Evolutionary conservation across 169 alveolate species (phyloP).

Genomic region (Cyclospora cayetanensis): DNA sequence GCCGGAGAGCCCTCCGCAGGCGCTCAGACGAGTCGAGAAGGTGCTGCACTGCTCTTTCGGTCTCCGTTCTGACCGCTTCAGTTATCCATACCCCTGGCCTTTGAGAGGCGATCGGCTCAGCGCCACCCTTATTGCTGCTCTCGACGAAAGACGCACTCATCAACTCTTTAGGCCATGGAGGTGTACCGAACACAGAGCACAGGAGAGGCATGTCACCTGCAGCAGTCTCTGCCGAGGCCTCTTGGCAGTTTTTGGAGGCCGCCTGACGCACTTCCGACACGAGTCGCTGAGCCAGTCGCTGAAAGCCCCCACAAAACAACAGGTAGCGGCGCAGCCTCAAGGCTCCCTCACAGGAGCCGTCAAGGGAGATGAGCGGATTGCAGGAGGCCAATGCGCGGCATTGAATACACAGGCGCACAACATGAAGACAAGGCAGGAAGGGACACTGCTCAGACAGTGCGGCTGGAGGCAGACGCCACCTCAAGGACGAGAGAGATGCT

Average conservation of each 20-base stretch:
- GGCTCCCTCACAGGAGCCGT: too few species aligned
- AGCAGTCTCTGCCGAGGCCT: not conserved
- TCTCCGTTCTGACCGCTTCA: not conserved
- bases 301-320: not conserved
- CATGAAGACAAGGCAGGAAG: too few species aligned
- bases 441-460: too few species aligned
- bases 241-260: not conserved
- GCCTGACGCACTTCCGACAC: not conserved
- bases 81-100: slow-evolving; percentile 41
- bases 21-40: not conserved
- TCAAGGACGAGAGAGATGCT: too few species aligned
- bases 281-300: slow-evolving; percentile 12
- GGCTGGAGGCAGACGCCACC: too few species aligned
- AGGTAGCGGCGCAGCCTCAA: too few species aligned
- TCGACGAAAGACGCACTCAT: too few species aligned
- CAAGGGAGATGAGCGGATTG: too few species aligned
- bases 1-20: not conserved
- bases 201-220: slow-evolving; percentile 1
- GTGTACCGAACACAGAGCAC: not conserved
- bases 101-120: not conserved
- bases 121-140: not conserved
- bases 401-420: too few species aligned
- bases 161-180: slow-evolving; percentile 36
- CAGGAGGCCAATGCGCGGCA: too few species aligned
- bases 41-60: not conserved